A percentile compares a stretch with the other conserved stretches of the same genome.
These are phyloP conservation scores for Ophiostoma piceae DNA, from an alignment of 2,329 filamentous ascomycete genomes.

Conservation along the genomic window DNA sequence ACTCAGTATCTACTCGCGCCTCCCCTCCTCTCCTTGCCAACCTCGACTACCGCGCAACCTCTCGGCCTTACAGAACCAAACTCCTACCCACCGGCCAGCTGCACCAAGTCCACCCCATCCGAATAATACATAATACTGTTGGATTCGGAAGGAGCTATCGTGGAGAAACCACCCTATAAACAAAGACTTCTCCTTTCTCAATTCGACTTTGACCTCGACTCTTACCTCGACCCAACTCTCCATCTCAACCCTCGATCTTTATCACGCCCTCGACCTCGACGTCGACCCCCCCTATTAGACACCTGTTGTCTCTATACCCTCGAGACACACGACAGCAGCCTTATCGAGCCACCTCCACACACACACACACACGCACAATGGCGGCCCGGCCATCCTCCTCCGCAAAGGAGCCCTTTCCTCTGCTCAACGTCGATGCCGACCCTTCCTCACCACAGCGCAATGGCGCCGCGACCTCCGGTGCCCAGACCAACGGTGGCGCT, in stretches of 20 bases:
- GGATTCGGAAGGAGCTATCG: constrained; percentile 5
- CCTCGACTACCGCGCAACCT: constrained; percentile 5
- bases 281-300: not conserved
- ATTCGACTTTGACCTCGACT: not conserved
- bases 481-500: constrained; percentile 26
- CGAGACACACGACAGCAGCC: not conserved
- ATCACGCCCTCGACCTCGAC: not conserved
- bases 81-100: not conserved
- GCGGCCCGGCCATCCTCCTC: constrained; percentile 26
- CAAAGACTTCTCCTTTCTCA: not conserved
- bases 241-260: not conserved
- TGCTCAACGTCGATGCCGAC: constrained; percentile 38
- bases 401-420: constrained; percentile 50
- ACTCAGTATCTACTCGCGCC: constrained; percentile 5
- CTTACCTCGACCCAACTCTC: not conserved
- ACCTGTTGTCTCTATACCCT: not conserved
- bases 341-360: not conserved
- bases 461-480: constrained; percentile 23
- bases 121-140: not conserved
- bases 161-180: constrained; percentile 4
- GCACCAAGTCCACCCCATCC: not conserved
- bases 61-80: not conserved
- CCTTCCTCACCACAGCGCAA: constrained; percentile 43
- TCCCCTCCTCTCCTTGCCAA: constrained; percentile 12
- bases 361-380: not conserved